These are phyloP conservation scores for Boletales sp. DNA, from an alignment of 768 basidiomycete species.

Conservation along the genomic window DNA sequence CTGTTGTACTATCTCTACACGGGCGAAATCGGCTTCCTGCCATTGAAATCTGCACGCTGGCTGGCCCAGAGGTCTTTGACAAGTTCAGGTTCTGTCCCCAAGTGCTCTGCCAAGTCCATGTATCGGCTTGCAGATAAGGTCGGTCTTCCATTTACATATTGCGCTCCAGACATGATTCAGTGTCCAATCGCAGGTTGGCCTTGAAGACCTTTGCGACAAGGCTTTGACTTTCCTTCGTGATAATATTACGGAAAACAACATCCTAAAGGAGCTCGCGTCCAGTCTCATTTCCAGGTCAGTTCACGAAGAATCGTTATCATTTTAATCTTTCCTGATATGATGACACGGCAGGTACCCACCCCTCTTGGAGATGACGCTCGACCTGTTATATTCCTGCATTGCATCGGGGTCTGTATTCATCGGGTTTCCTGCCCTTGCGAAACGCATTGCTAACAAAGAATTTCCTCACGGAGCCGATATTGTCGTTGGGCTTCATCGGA, in stretches of 20 bases:
- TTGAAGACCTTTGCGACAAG: slow-evolving; percentile 12
- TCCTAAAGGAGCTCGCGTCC: slow-evolving; percentile 21
- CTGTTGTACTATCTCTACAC: slow-evolving; percentile 40
- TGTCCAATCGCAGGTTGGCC: slow-evolving; percentile 12
- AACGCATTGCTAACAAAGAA: slow-evolving; percentile 12
- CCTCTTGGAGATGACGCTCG: slow-evolving; percentile 23
- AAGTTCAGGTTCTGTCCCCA: neutral
- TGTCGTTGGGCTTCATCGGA: slow-evolving; percentile 17
- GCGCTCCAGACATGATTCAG: no score
- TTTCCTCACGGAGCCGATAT: slow-evolving; percentile 22
- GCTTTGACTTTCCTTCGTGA: slow-evolving; percentile 17
- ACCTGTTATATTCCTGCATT: slow-evolving; percentile 16
- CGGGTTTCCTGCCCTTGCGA: slow-evolving; percentile 10
- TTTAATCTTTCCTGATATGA: neutral
- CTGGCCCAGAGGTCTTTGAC: neutral
- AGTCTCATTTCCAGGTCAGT: slow-evolving; percentile 18
- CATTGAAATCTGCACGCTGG: slow-evolving; percentile 23
- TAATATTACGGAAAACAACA: slow-evolving; percentile 21
- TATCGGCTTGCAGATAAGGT: slow-evolving; percentile 40
- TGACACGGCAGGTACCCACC: slow-evolving; percentile 7
- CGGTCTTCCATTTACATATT: slow-evolving; percentile 7
- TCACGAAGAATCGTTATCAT: neutral
- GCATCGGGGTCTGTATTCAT: slow-evolving; percentile 11
- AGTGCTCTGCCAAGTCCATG: slow-evolving; percentile 44
- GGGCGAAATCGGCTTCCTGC: slow-evolving; percentile 28